Evolutionary conservation across 257 asterid genomes (phyloP).

Genomic region (Jaltomata sinuosa): DNA sequence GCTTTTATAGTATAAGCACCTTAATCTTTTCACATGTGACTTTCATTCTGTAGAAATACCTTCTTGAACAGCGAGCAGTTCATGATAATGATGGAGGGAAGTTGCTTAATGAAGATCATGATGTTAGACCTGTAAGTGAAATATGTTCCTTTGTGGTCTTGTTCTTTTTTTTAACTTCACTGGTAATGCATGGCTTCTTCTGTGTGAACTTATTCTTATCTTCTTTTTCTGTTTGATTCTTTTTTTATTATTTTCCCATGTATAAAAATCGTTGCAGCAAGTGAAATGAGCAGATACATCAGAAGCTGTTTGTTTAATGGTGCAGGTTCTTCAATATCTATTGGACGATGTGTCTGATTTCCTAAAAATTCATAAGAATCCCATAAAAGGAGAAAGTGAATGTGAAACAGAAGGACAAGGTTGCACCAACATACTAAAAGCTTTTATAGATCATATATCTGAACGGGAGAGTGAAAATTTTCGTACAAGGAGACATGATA

Average conservation of each 20-base stretch:
- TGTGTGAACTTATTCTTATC: not conserved
- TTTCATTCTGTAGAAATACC: slow-evolving; percentile 58
- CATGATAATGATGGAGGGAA: slow-evolving; percentile 82
- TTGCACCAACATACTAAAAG: slow-evolving; percentile 49
- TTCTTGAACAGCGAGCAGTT: slow-evolving; percentile 92
- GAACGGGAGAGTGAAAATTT: slow-evolving; percentile 79
- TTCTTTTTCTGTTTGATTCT: not conserved
- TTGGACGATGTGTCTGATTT: slow-evolving; percentile 86
- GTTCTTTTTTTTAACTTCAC: not conserved
- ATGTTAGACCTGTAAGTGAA: slow-evolving; percentile 75
- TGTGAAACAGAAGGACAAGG: slow-evolving; percentile 39
- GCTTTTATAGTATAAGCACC: not conserved
- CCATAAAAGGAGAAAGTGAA: slow-evolving; percentile 24
- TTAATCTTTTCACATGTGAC: not conserved
- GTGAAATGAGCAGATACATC: slow-evolving; percentile 4
- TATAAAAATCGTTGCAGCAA: not conserved
- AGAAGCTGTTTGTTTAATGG: slow-evolving; percentile 7
- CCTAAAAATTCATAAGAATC: slow-evolving; percentile 38
- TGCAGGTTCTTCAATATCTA: slow-evolving; percentile 88
- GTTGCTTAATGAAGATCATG: slow-evolving; percentile 90
- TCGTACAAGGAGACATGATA: slow-evolving; percentile 68
- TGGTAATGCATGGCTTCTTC: not conserved
- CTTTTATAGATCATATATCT: slow-evolving; percentile 73
- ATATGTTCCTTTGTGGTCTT: slow-evolving; percentile 10
- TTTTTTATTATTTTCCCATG: not conserved